Conservation (phyloP, 2,329 filamentous ascomycete genomes). For the Fusarium solani-melongenae region DNA sequence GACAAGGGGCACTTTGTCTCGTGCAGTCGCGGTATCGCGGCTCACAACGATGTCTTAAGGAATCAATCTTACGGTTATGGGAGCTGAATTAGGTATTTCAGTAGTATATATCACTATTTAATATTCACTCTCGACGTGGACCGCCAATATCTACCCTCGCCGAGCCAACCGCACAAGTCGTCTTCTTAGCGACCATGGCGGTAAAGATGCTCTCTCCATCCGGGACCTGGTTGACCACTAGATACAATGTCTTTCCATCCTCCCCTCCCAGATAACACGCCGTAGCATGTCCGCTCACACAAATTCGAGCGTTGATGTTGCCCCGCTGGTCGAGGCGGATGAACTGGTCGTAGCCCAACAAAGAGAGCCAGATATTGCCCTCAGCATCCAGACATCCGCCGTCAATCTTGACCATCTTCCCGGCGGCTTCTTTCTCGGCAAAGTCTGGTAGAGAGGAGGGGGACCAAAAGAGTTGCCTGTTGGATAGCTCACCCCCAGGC, state of each 20-base stretch:
- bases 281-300: neutral
- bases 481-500: neutral
- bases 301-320: neutral
- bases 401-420: neutral
- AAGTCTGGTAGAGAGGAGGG: neutral
- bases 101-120: neutral
- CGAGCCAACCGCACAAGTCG: neutral
- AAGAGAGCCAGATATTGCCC: neutral
- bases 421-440: neutral
- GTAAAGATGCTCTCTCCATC: neutral
- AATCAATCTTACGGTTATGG: too few species aligned
- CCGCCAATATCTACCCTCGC: neutral
- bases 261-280: neutral
- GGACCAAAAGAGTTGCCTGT: neutral
- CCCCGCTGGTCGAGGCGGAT: neutral
- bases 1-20: too few species aligned
- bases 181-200: neutral
- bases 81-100: neutral
- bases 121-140: neutral
- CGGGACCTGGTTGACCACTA: neutral
- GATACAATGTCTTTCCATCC: neutral
- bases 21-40: too few species aligned
- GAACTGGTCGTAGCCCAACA: neutral
- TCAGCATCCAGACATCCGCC: neutral
- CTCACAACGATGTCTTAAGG: too few species aligned